These are phyloP conservation scores for Phoenix dactylifera DNA, from an alignment of 176 grass and related monocot genomes.

Conservation along the genomic window DNA sequence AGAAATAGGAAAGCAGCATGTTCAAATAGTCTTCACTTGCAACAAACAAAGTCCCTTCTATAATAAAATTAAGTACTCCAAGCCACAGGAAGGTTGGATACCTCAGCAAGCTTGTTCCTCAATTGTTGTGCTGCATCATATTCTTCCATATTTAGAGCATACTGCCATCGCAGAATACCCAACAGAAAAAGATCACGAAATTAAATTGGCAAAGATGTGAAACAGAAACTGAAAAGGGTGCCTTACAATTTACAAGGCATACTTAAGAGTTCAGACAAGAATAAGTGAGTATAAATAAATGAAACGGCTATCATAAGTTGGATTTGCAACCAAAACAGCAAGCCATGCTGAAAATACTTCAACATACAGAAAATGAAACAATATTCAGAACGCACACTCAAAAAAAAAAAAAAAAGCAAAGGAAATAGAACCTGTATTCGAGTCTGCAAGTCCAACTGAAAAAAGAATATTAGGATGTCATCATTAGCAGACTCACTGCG, in stretches of 20 bases:
- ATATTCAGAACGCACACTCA: neutral
- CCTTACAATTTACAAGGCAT: no score
- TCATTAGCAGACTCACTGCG: slow-evolving; percentile 86
- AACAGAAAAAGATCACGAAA: neutral
- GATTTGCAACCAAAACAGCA: neutral
- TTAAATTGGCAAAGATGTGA: no score
- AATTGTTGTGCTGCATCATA: slow-evolving; percentile 87
- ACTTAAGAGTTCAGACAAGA: no score
- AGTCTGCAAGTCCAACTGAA: slow-evolving; percentile 82
- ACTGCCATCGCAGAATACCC: slow-evolving; percentile 41
- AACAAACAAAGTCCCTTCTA: no score
- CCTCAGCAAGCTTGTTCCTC: slow-evolving; percentile 82
- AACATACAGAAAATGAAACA: neutral
- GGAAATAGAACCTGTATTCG: slow-evolving; percentile 51
- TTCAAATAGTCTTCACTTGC: no score
- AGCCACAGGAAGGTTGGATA: slow-evolving; percentile 11
- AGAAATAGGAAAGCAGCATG: neutral
- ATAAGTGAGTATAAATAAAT: no score
- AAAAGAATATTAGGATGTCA: slow-evolving; percentile 95
- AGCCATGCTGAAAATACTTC: neutral
- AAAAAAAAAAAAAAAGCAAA: neutral
- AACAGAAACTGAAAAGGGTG: no score
- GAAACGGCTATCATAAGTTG: no score
- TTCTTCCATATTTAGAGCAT: slow-evolving; percentile 84
- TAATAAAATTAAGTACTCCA: no score